Evolutionary conservation across 768 basidiomycete genomes (phyloP), one percentile per base, ranked within the genome.

Genomic region (Hypholoma fasciculare): DNA sequence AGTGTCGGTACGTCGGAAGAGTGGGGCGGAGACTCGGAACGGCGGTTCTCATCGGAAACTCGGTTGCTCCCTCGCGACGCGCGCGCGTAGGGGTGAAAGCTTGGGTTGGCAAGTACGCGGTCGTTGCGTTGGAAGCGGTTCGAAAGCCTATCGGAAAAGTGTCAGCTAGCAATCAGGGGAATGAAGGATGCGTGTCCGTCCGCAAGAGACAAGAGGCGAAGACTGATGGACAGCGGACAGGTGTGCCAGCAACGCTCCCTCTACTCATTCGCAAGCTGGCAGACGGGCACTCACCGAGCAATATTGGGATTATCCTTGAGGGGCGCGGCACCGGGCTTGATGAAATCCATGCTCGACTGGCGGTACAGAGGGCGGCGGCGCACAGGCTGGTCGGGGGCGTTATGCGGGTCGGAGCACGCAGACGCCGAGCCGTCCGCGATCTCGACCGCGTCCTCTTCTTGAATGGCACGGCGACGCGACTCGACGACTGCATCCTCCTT

Each of bases 261-360:
- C 23, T 23, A 23, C 23, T 4, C 23, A 23, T 23, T 23, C 23
- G 23, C 23, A 23, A 23, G 23, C 27, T 16, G 1, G 9, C 23
- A 16, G 30, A 42, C 17, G 36, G 43, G 23, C 36, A 78, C 84
- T 54, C 72, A 92, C 90, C 84, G 81, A 56, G 80, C 77, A 67
- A 91, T 85, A 52, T 76, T 76, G 52, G 84, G 79, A 55, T 78
- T 83, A 54, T 79, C 76, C 62, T 79, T 76, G 63, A 78, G 66
- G 58, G 83, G 75, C 50, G 71, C 72, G 40, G 74, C 76, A 52
- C 78, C 78, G 30, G 79, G 71, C 58, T 81, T 82, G 72, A 94
- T 84, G 62, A 92, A 92, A 67, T 94, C 92, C 92, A 93, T 93
- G 69, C 90, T 91, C 20, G 90, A 90, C 75, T 91, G 90, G 57